These are phyloP conservation scores for Buxus sempervirens DNA, from an alignment of 164 flowering plant genomes.

Conservation along the genomic window DNA sequence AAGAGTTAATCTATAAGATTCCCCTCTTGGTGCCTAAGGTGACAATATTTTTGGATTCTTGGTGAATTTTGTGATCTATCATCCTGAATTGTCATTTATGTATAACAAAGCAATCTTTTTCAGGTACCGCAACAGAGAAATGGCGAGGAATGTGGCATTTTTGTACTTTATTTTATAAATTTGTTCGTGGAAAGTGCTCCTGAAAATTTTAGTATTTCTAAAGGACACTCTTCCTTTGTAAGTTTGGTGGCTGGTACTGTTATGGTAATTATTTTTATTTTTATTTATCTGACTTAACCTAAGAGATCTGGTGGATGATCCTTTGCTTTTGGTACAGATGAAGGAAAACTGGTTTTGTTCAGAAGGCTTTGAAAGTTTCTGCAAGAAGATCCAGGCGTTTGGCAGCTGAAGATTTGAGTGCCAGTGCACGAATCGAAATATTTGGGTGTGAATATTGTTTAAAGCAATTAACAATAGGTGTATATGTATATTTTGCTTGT, in stretches of 20 bases:
- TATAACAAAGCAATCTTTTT: slow-evolving; percentile 3
- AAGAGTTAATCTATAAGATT: slow-evolving; percentile 33
- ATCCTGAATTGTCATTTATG: slow-evolving; percentile 3
- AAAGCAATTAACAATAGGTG: too few species aligned
- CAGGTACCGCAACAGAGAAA: slow-evolving; percentile 82
- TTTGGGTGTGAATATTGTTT: background rate
- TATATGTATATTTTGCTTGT: too few species aligned
- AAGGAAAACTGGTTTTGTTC: slow-evolving; percentile 44
- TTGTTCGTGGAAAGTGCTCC: slow-evolving; percentile 63
- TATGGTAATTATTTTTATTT: background rate
- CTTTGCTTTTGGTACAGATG: slow-evolving; percentile 36
- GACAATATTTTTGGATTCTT: background rate
- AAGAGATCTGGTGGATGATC: background rate
- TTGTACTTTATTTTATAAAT: slow-evolving; percentile 62
- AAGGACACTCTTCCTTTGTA: slow-evolving; percentile 64
- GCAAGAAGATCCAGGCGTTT: slow-evolving; percentile 22
- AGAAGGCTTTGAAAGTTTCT: slow-evolving; percentile 38
- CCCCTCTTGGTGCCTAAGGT: slow-evolving; percentile 78
- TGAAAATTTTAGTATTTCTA: slow-evolving; percentile 41
- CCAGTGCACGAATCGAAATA: background rate
- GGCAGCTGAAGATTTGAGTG: slow-evolving; percentile 2
- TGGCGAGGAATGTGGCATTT: slow-evolving; percentile 59
- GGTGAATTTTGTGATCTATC: background rate
- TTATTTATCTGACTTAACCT: too few species aligned
- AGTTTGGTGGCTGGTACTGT: too few species aligned